Base-by-base conservation (phyloP, 768 basidiomycete species). In the Mycena epipterygia region DNA sequence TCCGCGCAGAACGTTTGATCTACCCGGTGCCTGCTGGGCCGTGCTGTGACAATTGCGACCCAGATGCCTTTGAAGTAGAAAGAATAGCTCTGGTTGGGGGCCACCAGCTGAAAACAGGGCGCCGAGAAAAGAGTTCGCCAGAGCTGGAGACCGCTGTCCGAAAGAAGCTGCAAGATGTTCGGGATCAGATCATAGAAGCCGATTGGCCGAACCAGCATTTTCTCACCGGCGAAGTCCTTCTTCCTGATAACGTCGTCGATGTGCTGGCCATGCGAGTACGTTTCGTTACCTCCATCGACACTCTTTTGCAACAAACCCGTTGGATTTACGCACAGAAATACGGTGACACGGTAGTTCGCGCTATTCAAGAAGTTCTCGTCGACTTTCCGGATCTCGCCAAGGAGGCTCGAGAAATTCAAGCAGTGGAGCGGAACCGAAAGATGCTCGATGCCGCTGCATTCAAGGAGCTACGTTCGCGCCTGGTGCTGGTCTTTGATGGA, bases 21-120 rank as follows among this genome's bases (percentile, higher is more conserved):
- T 39, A 37, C 7, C 58, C 42, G 0, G 51, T 60, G 1, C 51
- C 68, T 1, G 30, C 30, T 2, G 62, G 58, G 3, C 64, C 58
- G 2, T 73, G 73, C 33, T 73, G 73, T 37, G 73, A 74, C 17
- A 71, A 71, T 55, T 74, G 73, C 37, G 27, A 51, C 13, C 73
- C 73, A 19, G 69, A 70, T 6, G 25, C 21, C 0, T 66, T 70
- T 42, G 0, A 25, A 48, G 23, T 73, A 0, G 44, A 44, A 25
- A 70, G 7, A 0, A 62, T 73, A 23, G 56, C 23, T 1, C 46
- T 65, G 1, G 35, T 53, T 0, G 62, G 51, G 5, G 62, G 27
- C 1, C 37, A 23, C 3, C 4, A 63, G 11, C 27, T 68, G 4
- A 66, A 59, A 42, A 19, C 52, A 0, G 72, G 72, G 1, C 68